Conservation (phyloP, 306 rosid species). For the Vigna mungo region DNA sequence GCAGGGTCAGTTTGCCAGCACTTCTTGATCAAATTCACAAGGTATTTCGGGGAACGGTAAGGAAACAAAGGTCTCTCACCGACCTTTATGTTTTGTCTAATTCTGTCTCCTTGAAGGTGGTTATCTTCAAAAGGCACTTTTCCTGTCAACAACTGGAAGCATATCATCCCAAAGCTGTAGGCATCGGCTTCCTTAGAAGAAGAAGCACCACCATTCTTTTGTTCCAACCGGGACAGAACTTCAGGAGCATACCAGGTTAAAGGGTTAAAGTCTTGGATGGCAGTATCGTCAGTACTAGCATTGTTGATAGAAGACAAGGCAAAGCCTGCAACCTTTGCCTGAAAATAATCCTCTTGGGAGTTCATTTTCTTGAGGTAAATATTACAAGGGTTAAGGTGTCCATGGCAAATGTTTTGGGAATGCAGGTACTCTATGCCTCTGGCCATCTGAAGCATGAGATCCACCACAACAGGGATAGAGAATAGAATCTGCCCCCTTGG, state of each 20-base stretch:
- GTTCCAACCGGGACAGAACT: conserved; percentile 73
- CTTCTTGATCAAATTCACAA: conserved; percentile 75
- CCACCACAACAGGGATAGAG: conserved; percentile 76
- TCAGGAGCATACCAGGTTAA: conserved; percentile 90
- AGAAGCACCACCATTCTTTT: conserved; percentile 27
- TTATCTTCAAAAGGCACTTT: conserved; percentile 85
- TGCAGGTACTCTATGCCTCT: conserved; percentile 90
- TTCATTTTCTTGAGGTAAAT: conserved; percentile 67
- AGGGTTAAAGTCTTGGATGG: conserved; percentile 46
- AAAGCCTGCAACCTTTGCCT: conserved; percentile 79
- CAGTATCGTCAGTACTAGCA: not conserved
- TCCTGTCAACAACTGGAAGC: conserved; percentile 87
- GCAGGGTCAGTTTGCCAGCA: conserved; percentile 89
- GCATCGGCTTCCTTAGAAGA: conserved; percentile 80
- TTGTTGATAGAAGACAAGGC: conserved; percentile 55
- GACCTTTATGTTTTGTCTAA: conserved; percentile 65
- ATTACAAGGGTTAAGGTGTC: conserved; percentile 75
- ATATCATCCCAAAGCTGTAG: conserved; percentile 89
- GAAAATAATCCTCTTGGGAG: conserved; percentile 74
- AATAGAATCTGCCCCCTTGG: conserved; percentile 76
- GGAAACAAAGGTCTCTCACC: conserved; percentile 98
- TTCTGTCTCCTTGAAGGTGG: conserved; percentile 81
- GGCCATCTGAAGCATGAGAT: conserved; percentile 95
- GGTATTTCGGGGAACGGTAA: conserved; percentile 76
- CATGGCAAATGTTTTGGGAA: conserved; percentile 74